These are phyloP conservation scores for Plantago ovata DNA, from an alignment of 257 asterid species.

Conservation along the genomic window DNA sequence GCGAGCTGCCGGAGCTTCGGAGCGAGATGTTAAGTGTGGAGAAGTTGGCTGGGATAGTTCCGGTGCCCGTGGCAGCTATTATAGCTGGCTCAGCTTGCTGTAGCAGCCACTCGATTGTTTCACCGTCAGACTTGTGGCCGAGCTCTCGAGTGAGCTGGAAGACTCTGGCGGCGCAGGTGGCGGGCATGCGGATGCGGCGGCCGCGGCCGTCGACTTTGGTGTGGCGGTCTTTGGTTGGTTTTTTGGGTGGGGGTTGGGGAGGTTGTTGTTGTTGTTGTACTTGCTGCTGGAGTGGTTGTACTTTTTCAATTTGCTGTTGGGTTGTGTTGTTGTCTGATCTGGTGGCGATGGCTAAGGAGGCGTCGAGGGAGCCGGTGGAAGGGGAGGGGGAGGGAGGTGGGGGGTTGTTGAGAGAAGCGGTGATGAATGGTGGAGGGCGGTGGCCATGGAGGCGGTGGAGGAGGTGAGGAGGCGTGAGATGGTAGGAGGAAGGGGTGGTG, in stretches of 20 bases:
- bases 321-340: conserved; percentile 45
- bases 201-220: conserved; percentile 85
- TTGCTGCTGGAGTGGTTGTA: conserved; percentile 15
- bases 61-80: conserved; percentile 78
- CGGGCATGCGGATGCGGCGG: conserved; percentile 87
- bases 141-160: conserved; percentile 68
- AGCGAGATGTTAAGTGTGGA: conserved; percentile 59
- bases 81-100: conserved; percentile 84
- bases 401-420: conserved; percentile 21
- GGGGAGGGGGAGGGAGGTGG: conserved; percentile 23
- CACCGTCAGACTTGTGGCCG: conserved; percentile 76
- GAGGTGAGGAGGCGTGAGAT: conserved; percentile 31
- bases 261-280: conserved; percentile 18
- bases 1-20: conserved; percentile 62
- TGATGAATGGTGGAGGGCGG: conserved; percentile 35
- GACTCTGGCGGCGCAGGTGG: conserved; percentile 79
- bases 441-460: conserved; percentile 35
- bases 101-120: conserved; percentile 73
- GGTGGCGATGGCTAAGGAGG: conserved; percentile 61
- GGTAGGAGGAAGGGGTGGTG: conserved; percentile 30
- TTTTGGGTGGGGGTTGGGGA: conserved; percentile 34
- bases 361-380: conserved; percentile 37
- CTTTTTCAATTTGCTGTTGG: neutral
- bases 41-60: conserved; percentile 73
- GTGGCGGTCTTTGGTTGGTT: conserved; percentile 74